A percentile compares a stretch with the other conserved stretches of the same genome.
These are phyloP conservation scores for Osmanthus fragrans DNA, from an alignment of 257 asterid genomes.

Conservation along the genomic window DNA sequence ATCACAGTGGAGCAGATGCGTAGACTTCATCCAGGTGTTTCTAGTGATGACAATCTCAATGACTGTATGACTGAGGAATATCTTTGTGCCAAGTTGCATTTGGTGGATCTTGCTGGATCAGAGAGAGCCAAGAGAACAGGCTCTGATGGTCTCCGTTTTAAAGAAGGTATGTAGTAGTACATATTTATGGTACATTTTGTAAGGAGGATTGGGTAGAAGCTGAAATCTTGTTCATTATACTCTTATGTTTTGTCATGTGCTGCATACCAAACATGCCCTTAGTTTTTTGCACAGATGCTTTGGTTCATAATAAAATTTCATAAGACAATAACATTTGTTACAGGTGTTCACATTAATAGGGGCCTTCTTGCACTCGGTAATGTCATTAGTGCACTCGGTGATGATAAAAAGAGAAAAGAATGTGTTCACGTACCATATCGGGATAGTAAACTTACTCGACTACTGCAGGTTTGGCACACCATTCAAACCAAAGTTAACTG, in stretches of 20 bases:
- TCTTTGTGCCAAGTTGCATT: constrained; percentile 96
- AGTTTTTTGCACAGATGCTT: constrained; percentile 7
- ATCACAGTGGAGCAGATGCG: constrained; percentile 98
- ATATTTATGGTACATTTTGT: background rate
- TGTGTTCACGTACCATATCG: constrained; percentile 95
- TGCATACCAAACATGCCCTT: background rate
- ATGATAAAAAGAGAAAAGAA: constrained; percentile 95
- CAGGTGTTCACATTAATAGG: constrained; percentile 98
- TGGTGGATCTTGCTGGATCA: constrained; percentile 99
- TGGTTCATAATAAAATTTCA: constrained; percentile 16
- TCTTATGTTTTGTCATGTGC: background rate
- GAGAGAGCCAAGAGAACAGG: constrained; percentile 99
- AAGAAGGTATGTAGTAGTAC: constrained; percentile 64
- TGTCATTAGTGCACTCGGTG: constrained; percentile 98
- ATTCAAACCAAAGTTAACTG: background rate
- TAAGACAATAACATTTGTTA: constrained; percentile 8
- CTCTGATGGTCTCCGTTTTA: constrained; percentile 96
- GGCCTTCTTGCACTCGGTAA: constrained; percentile 99
- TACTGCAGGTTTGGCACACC: constrained; percentile 71
- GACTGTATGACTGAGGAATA: constrained; percentile 87
- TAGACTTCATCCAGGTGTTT: constrained; percentile 48
- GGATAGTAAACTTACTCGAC: constrained; percentile 98
- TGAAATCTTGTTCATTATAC: background rate
- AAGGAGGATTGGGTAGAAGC: background rate
- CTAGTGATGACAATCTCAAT: constrained; percentile 48